Evolutionary conservation across 257 asterid species (phyloP), one percentile per base, ranked within the genome.

Genomic region (Nicotiana obtusifolia): DNA sequence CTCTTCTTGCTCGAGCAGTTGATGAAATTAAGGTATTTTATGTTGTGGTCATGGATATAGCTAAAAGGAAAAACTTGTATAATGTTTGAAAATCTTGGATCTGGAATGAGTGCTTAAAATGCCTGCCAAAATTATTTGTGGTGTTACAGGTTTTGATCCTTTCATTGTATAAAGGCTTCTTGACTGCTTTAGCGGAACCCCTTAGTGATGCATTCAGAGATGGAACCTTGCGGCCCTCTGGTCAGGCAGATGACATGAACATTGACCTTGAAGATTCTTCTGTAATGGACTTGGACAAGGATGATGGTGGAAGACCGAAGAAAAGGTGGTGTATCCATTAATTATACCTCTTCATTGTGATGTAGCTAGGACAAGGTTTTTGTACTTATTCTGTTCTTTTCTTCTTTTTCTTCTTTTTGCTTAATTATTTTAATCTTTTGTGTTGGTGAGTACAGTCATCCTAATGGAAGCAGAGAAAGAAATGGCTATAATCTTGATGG

Each of bases 11-110:
- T 5, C 92, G 92, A 84, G 98, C 99, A 9, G 69, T 76, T 80
- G 91, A 87, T 82, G 99, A 96, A 88, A 91, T 91, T 84, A 97
- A 95, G 98, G 99, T 94, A 87, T 47, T 71, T 59, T 37, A 61
- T 65, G 54, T 64, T 65, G 47, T 41, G 44, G 62, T 49, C 62
- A 26, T 75, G 62, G 30, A 49, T 75, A 49, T 75, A 75, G 49
- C 31, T 8, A 37, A 52, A 22, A 10, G 24, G n/a, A 28, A 64
- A 37, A 35, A 30, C 64, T 49, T n/a, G 49, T 20, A n/a, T 52
- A 26, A 10, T 65, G 41, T 22, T 17, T 47, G 76, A 19, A 24
- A 49, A 64, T 84, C 78, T 28, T 53, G 60, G 78, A 53, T 75
- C 78, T 44, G 62, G 41, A 75, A 24, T 47, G 62, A 75, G 79